Evolutionary conservation across 148 eudicot species (phyloP).

Genomic region (Arbutus unedo): DNA sequence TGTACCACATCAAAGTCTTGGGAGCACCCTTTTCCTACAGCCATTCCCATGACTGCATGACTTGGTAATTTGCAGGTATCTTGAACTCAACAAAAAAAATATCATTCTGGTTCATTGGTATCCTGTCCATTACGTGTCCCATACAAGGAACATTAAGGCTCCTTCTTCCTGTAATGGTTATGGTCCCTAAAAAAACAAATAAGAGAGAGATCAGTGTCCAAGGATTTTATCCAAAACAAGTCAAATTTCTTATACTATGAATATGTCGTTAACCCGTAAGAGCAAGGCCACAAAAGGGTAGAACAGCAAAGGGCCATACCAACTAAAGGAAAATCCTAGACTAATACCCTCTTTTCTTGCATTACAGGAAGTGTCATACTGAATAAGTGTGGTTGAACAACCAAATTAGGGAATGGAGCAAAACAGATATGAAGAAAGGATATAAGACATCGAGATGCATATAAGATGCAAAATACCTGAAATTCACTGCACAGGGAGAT

Average conservation of each 20-base stretch:
- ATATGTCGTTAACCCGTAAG: background rate
- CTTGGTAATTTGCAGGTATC: background rate
- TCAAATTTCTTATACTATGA: background rate
- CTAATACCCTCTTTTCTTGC: background rate
- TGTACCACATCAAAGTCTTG: background rate
- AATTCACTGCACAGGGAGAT: slow-evolving; percentile 12
- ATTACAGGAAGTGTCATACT: background rate
- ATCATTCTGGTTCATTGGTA: background rate
- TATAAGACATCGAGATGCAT: background rate
- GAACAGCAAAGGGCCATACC: background rate
- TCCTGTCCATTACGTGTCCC: background rate
- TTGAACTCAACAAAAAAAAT: background rate
- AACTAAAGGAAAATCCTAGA: background rate
- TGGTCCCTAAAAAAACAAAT: slow-evolving; percentile 9
- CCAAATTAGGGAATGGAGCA: background rate
- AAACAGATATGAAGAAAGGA: background rate
- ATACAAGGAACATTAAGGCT: background rate
- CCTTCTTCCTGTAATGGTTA: background rate
- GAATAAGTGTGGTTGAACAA: background rate
- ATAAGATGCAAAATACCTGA: slow-evolving; percentile 18
- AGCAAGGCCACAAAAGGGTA: background rate
- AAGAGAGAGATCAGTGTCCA: background rate
- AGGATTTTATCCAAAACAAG: background rate
- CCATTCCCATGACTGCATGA: background rate
- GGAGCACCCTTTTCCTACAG: background rate